Evolutionary conservation across 1,284 basidiomycete species (phyloP).

Genomic region (Apiotrichum sp.): DNA sequence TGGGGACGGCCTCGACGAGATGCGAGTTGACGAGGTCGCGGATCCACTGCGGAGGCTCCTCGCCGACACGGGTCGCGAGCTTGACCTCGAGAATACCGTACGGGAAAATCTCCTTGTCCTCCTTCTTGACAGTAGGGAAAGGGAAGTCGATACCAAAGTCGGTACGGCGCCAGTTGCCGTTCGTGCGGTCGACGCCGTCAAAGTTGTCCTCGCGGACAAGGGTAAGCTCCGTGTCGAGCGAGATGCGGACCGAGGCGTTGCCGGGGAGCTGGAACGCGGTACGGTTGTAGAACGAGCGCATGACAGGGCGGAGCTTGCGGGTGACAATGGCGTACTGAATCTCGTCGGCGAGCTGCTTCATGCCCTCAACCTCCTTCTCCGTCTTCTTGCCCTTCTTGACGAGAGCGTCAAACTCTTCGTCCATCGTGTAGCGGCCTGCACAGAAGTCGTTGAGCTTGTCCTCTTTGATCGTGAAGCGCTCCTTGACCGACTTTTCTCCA

Average conservation of each 20-base stretch:
- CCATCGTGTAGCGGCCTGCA: constrained; percentile 84
- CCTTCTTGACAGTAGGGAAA: constrained; percentile 67
- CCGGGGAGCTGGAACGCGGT: constrained; percentile 98
- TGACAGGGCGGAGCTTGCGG: constrained; percentile 81
- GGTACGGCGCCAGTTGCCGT: constrained; percentile 86
- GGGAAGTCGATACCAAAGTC: constrained; percentile 92
- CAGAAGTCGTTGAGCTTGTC: constrained; percentile 90
- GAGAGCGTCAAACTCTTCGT: constrained; percentile 84
- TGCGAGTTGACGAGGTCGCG: constrained; percentile 89
- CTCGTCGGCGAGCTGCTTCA: constrained; percentile 95
- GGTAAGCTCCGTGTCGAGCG: constrained; percentile 91
- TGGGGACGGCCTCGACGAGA: constrained; percentile 86
- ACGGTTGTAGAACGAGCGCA: constrained; percentile 98
- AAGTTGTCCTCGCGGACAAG: constrained; percentile 96
- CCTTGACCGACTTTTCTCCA: constrained; percentile 97
- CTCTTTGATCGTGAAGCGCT: constrained; percentile 95
- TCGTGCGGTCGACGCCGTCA: constrained; percentile 72
- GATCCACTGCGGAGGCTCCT: constrained; percentile 95
- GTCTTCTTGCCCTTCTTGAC: constrained; percentile 90
- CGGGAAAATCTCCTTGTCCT: constrained; percentile 91
- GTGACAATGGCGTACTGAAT: constrained; percentile 87
- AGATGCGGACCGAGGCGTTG: constrained; percentile 95
- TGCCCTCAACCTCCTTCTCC: constrained; percentile 84
- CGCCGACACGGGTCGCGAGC: constrained; percentile 91
- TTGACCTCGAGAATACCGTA: constrained; percentile 93